phyloP scores from a whole-genome alignment of 1,284 basidiomycete species.

The Kwoniella shivajii region DNA sequence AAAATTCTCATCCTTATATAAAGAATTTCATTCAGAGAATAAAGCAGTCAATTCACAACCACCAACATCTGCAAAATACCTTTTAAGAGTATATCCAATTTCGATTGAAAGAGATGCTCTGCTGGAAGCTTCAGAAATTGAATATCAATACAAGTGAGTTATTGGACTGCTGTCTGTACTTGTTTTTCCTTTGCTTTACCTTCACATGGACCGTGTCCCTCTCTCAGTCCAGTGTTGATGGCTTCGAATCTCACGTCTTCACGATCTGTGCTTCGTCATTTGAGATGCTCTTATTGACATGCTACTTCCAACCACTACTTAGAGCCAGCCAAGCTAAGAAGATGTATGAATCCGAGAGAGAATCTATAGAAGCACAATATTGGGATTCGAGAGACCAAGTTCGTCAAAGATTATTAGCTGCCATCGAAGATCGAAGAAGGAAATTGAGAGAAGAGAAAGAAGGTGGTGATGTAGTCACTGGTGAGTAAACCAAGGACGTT shows the following conservation, averaged over 20 bases:
- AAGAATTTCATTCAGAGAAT: slow-evolving; percentile 51
- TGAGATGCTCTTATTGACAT: neutral
- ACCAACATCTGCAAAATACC: slow-evolving; percentile 55
- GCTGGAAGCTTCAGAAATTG: slow-evolving; percentile 53
- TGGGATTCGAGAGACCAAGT: slow-evolving; percentile 54
- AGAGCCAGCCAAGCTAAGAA: slow-evolving; percentile 44
- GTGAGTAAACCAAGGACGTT: slow-evolving; percentile 50
- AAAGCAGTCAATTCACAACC: slow-evolving; percentile 52
- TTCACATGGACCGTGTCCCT: no score
- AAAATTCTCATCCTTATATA: slow-evolving; percentile 52
- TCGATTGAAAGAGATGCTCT: slow-evolving; percentile 57
- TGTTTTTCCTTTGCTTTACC: no score
- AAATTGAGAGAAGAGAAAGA: slow-evolving; percentile 59
- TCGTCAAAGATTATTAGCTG: slow-evolving; percentile 53
- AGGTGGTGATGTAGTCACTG: slow-evolving; percentile 56
- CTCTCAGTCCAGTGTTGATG: no score
- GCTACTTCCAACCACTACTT: no score
- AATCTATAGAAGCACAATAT: slow-evolving; percentile 57
- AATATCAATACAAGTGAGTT: slow-evolving; percentile 56
- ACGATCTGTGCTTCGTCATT: neutral
- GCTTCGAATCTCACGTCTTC: no score
- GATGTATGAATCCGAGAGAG: slow-evolving; percentile 57
- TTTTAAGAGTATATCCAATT: slow-evolving; percentile 56
- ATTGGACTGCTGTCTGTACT: neutral
- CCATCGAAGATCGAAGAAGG: slow-evolving; percentile 57